Conservation (phyloP, 345 rosid genomes). For the Populus pruinosa region DNA sequence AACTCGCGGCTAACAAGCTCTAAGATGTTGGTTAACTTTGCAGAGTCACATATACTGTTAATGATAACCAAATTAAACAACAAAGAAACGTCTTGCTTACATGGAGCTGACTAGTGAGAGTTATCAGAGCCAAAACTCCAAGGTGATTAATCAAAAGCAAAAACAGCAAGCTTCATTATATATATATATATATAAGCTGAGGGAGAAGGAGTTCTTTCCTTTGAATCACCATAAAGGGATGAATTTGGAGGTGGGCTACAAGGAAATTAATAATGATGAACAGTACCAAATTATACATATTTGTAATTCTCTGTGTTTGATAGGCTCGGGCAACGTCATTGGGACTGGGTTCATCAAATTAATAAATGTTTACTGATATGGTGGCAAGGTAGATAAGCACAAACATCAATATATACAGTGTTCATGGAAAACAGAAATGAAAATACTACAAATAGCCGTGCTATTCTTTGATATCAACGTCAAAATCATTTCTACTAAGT, state of each 20-base stretch:
- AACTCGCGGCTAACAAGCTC: not conserved
- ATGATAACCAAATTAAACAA: not conserved
- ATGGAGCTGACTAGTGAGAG: not conserved
- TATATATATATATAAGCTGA: not conserved
- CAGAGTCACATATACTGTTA: no score
- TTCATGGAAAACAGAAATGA: not conserved
- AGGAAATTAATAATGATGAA: not conserved
- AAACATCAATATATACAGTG: not conserved
- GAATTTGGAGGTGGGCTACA: not conserved
- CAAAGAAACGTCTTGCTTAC: not conserved
- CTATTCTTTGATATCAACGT: no score
- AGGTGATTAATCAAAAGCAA: not conserved
- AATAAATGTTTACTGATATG: not conserved
- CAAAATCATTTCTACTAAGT: no score
- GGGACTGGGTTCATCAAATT: not conserved
- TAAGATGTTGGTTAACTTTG: not conserved
- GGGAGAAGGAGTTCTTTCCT: not conserved
- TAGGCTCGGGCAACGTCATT: not conserved
- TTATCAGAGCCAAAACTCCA: not conserved
- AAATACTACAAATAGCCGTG: not conserved
- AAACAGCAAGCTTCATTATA: not conserved
- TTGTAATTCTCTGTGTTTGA: not conserved
- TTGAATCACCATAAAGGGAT: not conserved
- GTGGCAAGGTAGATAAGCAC: not conserved
- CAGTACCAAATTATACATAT: not conserved